Base-by-base conservation (phyloP, 1,284 basidiomycete species). In the Veloporphyrellus conicus region DNA sequence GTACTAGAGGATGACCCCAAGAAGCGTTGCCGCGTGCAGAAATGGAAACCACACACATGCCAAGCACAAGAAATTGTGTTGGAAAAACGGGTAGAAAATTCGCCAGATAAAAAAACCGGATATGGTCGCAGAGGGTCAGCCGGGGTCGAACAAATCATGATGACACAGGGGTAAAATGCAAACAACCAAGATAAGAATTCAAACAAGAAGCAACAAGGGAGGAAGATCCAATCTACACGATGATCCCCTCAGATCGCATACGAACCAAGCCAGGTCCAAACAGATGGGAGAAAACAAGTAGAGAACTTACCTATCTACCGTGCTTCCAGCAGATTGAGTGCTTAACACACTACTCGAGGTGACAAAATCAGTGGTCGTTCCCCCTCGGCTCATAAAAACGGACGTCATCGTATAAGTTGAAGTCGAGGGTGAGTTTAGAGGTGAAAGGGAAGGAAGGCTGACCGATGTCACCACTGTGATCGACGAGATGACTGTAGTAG, bases 391-490 rank as follows among this genome's bases (percentile, higher is more conserved):
- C 15, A 9, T 18, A 33, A 64, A 1, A n/a, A 53, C 10, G 15
- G 66, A 62, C 4, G 49, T 62, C 33, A 58, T 31, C 6, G 49
- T 60, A 35, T 50, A 48, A 7, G 54, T 64, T 39, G 64, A 66
- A 2, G 48, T 39, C 3, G 50, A 42, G 9, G 48, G 49, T 4
- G 31, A 35, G 7, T 16, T 37, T 14, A 37, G 10, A 25, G 23
- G 14, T 10, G 25, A 29, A n/a, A n/a, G n/a, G n/a, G 43, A 38
- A 22, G 39, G 6, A 12, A 27, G n/a, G 16, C 23, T 16, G 36
- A 45, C 22, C 20, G 45, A 45, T 6, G 45, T 50, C 18, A 53
- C 38, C 8, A 54, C 7, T 22, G 60, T 58, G 0, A 54, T 54
- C 12, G 50, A 42, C 18, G 53, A 15, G 5, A 63, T 11, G 16